phyloP scores from a whole-genome alignment of 2,329 filamentous ascomycete species.

The Epichloe sibirici region DNA sequence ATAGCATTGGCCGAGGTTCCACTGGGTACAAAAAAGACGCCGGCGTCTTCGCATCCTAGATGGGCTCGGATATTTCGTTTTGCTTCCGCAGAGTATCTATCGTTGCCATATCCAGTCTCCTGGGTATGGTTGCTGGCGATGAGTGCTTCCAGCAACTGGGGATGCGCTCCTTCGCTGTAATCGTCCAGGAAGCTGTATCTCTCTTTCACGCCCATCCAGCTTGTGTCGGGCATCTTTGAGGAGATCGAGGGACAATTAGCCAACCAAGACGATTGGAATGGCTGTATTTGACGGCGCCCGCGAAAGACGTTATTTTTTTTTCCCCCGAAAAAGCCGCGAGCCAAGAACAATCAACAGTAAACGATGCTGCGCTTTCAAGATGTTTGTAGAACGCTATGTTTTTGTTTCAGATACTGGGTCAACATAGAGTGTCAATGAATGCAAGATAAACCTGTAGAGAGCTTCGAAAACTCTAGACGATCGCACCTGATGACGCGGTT shows the following conservation, averaged over 20 bases:
- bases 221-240: conserved; percentile 8
- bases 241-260: not conserved
- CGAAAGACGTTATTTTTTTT: no score
- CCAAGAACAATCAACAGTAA: not conserved
- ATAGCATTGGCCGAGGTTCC: conserved; percentile 40
- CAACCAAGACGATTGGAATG: no score
- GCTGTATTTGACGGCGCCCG: not conserved
- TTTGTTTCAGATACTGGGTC: not conserved
- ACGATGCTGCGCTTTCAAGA: not conserved
- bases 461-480: not conserved
- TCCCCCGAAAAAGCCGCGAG: not conserved
- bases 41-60: conserved; percentile 26
- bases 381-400: not conserved
- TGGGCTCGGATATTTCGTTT: conserved; percentile 27
- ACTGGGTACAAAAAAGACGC: conserved; percentile 38
- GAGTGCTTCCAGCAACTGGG: conserved; percentile 33
- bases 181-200: conserved; percentile 37
- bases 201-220: conserved; percentile 2
- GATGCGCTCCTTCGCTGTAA: conserved; percentile 40
- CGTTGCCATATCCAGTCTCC: conserved; percentile 34
- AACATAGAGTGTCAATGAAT: not conserved
- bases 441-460: not conserved
- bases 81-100: conserved; percentile 30
- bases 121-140: conserved; percentile 31
- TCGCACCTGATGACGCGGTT: not conserved